Conservation (phyloP, 2,329 filamentous ascomycete genomes). For the Penicillium hordei region DNA sequence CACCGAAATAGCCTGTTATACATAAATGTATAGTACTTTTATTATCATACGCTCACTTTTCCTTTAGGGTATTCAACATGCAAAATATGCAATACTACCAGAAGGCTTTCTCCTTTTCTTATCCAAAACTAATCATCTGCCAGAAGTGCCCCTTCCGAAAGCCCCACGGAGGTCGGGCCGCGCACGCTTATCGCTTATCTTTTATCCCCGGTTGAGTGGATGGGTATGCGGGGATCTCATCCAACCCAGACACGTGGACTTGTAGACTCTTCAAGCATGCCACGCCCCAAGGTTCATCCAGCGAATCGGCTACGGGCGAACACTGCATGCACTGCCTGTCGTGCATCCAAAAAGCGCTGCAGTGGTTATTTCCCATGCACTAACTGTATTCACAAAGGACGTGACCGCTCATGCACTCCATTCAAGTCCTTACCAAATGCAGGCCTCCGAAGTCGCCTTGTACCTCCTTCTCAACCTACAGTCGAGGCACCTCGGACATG, state of each 20-base stretch:
- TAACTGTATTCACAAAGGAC: constrained; percentile 49
- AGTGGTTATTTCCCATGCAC: constrained; percentile 51
- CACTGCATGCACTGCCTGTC: constrained; percentile 52
- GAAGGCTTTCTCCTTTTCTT: not conserved
- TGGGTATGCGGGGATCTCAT: not conserved
- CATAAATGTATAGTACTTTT: not conserved
- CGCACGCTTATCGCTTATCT: not conserved
- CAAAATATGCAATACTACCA: too few relatives aligned
- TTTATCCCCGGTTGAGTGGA: not conserved
- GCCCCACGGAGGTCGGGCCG: not conserved
- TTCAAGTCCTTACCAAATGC: constrained; percentile 30
- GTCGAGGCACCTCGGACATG: too few relatives aligned
- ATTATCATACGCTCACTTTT: not conserved
- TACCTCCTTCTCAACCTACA: not conserved
- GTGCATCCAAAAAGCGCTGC: constrained; percentile 54
- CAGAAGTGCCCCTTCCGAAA: constrained; percentile 3
- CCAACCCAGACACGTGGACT: constrained; percentile 2
- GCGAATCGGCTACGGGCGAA: constrained; percentile 51
- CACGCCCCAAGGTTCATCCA: constrained; percentile 53
- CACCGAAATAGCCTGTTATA: too few relatives aligned
- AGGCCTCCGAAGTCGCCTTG: constrained; percentile 14
- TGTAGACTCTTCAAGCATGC: constrained; percentile 41
- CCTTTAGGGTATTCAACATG: too few relatives aligned
- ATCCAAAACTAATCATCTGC: not conserved
- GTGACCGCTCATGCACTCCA: constrained; percentile 40